These are phyloP conservation scores for Alternaria triticina DNA, from an alignment of 2,329 filamentous ascomycete species.

Conservation along the genomic window DNA sequence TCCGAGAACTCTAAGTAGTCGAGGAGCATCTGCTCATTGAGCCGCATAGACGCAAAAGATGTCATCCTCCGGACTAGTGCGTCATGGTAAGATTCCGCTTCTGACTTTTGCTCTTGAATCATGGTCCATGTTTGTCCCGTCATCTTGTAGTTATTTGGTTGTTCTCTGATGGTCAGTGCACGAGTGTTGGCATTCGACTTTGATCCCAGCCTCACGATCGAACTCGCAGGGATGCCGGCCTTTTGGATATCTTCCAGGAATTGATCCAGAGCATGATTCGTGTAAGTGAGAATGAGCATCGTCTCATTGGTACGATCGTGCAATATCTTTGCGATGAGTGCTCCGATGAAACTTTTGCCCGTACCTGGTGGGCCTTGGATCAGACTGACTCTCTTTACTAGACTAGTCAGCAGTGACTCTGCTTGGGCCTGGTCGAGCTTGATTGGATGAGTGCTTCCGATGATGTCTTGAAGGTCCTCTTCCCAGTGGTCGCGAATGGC, in stretches of 20 bases:
- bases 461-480: conserved; percentile 24
- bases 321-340: conserved; percentile 62
- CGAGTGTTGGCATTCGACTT: conserved; percentile 62
- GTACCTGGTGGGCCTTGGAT: conserved; percentile 81
- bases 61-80: conserved; percentile 16
- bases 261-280: conserved; percentile 60
- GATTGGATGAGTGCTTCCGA: conserved; percentile 34
- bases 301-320: conserved; percentile 56
- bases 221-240: conserved; percentile 58
- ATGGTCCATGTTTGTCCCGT: conserved; percentile 47
- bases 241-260: conserved; percentile 68
- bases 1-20: conserved; percentile 62
- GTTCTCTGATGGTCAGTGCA: conserved; percentile 55
- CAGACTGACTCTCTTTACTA: conserved; percentile 62
- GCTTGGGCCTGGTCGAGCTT: conserved; percentile 62
- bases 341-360: conserved; percentile 77
- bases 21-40: conserved; percentile 41
- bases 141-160: conserved; percentile 44
- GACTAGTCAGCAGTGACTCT: conserved; percentile 60
- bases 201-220: conserved; percentile 69
- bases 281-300: conserved; percentile 71
- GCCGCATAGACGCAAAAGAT: conserved; percentile 7
- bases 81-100: conserved; percentile 44
- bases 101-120: conserved; percentile 52
- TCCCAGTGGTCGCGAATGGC: conserved; percentile 23